phyloP scores from a whole-genome alignment of 1,284 basidiomycete species.

The Malassezia arunalokei region DNA sequence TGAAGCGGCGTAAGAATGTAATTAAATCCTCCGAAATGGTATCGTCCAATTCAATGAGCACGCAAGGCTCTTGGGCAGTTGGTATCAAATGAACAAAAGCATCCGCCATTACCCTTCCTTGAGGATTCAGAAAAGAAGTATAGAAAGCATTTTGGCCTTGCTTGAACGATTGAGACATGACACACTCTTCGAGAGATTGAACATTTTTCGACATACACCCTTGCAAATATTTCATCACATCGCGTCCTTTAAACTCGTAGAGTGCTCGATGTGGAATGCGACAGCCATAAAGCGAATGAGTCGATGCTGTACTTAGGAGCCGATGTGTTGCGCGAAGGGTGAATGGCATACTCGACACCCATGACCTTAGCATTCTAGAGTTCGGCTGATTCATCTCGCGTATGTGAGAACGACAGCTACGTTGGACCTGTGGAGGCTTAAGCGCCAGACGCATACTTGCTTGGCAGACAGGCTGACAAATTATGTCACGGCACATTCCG shows the following conservation, averaged over 20 bases:
- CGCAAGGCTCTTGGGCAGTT: conserved; percentile 47
- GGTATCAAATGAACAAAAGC: conserved; percentile 60
- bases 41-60: conserved; percentile 63
- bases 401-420: too few relatives aligned
- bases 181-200: conserved; percentile 23
- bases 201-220: conserved; percentile 63
- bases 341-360: too few relatives aligned
- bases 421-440: too few relatives aligned
- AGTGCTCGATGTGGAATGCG: conserved; percentile 43
- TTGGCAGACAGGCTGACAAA: too few relatives aligned
- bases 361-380: too few relatives aligned
- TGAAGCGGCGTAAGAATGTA: conserved; percentile 64
- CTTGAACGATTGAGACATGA: background rate
- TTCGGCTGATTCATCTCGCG: too few relatives aligned
- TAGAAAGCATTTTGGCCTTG: conserved; percentile 54
- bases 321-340: too few relatives aligned
- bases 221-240: conserved; percentile 74
- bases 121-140: conserved; percentile 72
- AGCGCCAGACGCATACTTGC: too few relatives aligned
- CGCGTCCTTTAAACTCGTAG: conserved; percentile 65
- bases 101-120: conserved; percentile 81
- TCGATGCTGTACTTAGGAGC: too few relatives aligned
- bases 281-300: too few relatives aligned
- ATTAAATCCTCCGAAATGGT: conserved; percentile 52
- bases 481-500: too few relatives aligned